These are phyloP conservation scores for Cymodocea nodosa DNA, from an alignment of 116 monocot species.

Conservation along the genomic window DNA sequence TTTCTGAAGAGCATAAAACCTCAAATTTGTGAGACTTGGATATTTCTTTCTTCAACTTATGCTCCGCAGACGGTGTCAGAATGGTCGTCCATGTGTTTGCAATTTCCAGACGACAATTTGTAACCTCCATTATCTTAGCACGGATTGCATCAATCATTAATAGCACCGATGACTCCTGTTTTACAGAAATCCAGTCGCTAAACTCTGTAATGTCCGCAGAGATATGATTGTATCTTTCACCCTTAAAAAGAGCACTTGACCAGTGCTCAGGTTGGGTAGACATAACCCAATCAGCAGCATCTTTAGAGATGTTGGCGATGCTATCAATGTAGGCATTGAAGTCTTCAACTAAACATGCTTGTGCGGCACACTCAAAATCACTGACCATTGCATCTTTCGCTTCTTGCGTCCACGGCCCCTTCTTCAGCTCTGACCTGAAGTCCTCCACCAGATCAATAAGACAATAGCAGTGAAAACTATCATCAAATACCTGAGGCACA, in stretches of 20 bases:
- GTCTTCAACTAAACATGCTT: slow-evolving; percentile 19
- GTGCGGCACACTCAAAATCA: slow-evolving; percentile 21
- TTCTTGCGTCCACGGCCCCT: slow-evolving; percentile 18
- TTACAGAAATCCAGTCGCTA: slow-evolving; percentile 22
- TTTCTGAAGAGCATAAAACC: slow-evolving; percentile 30
- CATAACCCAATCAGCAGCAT: slow-evolving; percentile 29
- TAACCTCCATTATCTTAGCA: slow-evolving; percentile 24
- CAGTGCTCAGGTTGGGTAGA: slow-evolving; percentile 22
- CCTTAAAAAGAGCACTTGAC: slow-evolving; percentile 29
- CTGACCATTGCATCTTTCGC: slow-evolving; percentile 17
- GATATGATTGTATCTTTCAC: slow-evolving; percentile 23
- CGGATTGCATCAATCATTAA: slow-evolving; percentile 29
- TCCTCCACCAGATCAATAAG: slow-evolving; percentile 24
- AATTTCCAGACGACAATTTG: slow-evolving; percentile 5
- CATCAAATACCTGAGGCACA: slow-evolving; percentile 23
- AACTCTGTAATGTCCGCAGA: slow-evolving; percentile 21
- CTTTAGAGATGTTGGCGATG: slow-evolving; percentile 18
- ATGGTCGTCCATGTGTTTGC: slow-evolving; percentile 11
- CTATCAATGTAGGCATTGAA: slow-evolving; percentile 24
- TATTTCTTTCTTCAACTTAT: slow-evolving; percentile 20
- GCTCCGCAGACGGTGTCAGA: slow-evolving; percentile 24
- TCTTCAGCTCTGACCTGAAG: slow-evolving; percentile 22
- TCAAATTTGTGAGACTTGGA: slow-evolving; percentile 16
- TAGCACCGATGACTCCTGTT: slow-evolving; percentile 26
- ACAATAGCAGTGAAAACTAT: slow-evolving; percentile 26